These are phyloP conservation scores for Musa schizocarpa DNA, from an alignment of 176 grass and related monocot species.

Conservation along the genomic window DNA sequence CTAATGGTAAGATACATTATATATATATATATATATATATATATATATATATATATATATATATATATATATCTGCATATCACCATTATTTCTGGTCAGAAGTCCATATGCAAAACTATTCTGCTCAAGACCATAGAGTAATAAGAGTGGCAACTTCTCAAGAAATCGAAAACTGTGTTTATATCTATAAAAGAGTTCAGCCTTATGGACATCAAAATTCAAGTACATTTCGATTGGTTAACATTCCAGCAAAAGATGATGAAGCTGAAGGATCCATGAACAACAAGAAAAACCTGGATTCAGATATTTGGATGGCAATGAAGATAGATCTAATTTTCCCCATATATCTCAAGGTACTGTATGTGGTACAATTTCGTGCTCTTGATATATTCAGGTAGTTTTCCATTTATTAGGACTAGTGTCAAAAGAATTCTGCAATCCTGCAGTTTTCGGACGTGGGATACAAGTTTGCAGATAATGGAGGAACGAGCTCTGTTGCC, in stretches of 20 bases:
- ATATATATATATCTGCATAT: no score
- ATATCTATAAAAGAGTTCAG: no score
- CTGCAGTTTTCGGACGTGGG: constrained; percentile 76
- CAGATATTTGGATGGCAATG: background rate
- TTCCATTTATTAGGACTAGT: background rate
- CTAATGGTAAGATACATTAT: background rate
- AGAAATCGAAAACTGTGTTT: background rate
- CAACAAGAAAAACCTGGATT: background rate
- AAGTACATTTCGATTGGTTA: background rate
- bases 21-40: background rate
- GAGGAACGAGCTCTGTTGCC: background rate
- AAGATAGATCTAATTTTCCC: background rate
- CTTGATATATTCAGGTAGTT: background rate
- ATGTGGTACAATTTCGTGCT: no score
- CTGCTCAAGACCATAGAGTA: background rate
- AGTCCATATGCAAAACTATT: background rate
- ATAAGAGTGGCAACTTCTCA: background rate
- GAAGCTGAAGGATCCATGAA: background rate
- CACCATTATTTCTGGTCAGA: background rate
- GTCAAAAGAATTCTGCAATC: background rate
- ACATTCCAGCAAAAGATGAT: background rate
- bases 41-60: no score
- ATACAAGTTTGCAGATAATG: constrained; percentile 50
- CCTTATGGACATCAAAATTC: background rate
- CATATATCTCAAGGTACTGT: constrained; percentile 13